Conservation (phyloP, 805 yeast species). For the Ogataea kodamae region DNA sequence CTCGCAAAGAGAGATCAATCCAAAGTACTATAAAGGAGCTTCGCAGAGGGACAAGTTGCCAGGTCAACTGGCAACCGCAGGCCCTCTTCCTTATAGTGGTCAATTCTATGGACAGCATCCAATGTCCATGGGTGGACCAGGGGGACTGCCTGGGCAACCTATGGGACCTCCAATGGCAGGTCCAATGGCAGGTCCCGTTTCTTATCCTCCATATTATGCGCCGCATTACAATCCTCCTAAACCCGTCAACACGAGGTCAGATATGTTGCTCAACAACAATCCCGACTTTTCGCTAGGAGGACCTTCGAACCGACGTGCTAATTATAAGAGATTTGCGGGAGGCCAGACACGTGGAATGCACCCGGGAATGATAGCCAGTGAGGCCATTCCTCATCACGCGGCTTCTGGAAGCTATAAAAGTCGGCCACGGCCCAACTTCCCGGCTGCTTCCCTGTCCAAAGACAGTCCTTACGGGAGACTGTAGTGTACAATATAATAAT, state of each 20-base stretch:
- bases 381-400: conserved; percentile 18
- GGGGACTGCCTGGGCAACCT: conserved; percentile 1
- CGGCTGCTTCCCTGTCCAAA: conserved; percentile 39
- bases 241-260: conserved; percentile 33
- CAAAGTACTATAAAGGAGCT: conserved; percentile 43
- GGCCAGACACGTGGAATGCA: conserved; percentile 9
- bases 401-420: conserved; percentile 23
- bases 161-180: conserved; percentile 1
- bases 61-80: conserved; percentile 15
- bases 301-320: conserved; percentile 18
- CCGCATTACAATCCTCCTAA: conserved; percentile 12
- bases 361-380: conserved; percentile 11
- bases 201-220: conserved; percentile 11
- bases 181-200: no score
- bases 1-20: conserved; percentile 72
- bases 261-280: conserved; percentile 42
- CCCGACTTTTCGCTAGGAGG: conserved; percentile 43
- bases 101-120: conserved; percentile 26
- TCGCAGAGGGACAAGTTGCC: conserved; percentile 24
- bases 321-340: conserved; percentile 24
- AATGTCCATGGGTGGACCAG: conserved; percentile 14
- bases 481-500: conserved; percentile 13
- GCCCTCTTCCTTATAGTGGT: conserved; percentile 22
- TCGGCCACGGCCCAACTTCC: conserved; percentile 31
- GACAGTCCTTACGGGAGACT: conserved; percentile 43